Base-by-base conservation (phyloP, 2,329 filamentous ascomycete species). In the Fusarium brevicatenulatum region DNA sequence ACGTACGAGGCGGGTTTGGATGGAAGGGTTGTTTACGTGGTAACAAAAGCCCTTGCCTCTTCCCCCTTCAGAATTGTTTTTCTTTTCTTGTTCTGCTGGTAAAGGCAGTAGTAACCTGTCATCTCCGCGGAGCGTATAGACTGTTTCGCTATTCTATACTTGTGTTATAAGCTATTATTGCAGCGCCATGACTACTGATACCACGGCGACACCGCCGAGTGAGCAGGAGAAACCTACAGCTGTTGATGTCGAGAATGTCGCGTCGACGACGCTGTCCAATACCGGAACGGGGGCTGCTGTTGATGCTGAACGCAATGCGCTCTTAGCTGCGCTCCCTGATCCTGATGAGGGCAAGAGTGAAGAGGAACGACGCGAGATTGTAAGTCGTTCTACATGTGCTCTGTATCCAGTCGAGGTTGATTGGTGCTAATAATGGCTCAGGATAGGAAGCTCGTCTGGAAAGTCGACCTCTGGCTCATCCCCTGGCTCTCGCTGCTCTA, bases 361-460 rank as follows among this genome's bases (percentile, higher is more conserved):
- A 2, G 90, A 90, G 69, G 91, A 93, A 76, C 85, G 85, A 63
- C 86, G 86, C 19, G 85, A 80, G 46, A 88, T 91, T 74, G 91
- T 92, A 82, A 66, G 86, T 78, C n/a, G 28, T 23, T 11, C 21
- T 23, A 50, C 87, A 85, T 12, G 6, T 3, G 0, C 10, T 13
- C 23, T 12, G 10, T 7, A 4, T 16, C 12, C 7, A 15, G 4
- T 10, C 2, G 8, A 2, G 9, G 2, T 9, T 52, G 4, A 9
- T 8, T 28, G 10, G 6, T 11, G 13, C 55, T 70, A n/a, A 54
- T 50, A 32, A 1, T 21, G 18, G 21, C 16, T 5, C 32, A 78
- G 76, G 76, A 91, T 70, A 85, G 83, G 63, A 87, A 85, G 71
- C 80, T 91, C 7, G 77, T 91, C 40, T 84, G 89, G 77, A 90